phyloP scores from a whole-genome alignment of 768 basidiomycete genomes.

The Suillus occidentalis region DNA sequence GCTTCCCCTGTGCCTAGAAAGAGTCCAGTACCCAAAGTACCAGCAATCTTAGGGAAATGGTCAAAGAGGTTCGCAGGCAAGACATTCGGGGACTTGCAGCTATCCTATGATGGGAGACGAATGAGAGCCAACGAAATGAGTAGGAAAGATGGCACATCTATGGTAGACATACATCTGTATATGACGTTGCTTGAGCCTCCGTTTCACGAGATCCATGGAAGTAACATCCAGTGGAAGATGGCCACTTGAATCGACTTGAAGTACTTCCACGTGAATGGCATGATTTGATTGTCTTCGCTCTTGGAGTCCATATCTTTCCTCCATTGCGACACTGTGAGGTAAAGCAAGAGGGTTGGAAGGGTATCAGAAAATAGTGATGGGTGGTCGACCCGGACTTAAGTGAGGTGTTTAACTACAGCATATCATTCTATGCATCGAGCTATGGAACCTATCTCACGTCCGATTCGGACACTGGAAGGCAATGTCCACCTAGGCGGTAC shows the following conservation, averaged over 20 bases:
- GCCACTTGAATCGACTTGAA: not conserved
- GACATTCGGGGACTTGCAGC: slow-evolving; percentile 43
- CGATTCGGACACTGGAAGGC: not conserved
- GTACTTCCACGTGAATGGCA: not conserved
- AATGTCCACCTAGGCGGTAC: not conserved
- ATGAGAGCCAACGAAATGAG: not conserved
- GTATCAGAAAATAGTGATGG: not conserved
- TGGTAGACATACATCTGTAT: slow-evolving; percentile 61
- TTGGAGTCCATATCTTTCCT: not conserved
- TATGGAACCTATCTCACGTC: not conserved
- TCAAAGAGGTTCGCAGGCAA: not conserved
- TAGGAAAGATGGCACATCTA: not conserved
- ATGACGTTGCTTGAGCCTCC: slow-evolving; percentile 73
- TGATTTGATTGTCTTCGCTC: not conserved
- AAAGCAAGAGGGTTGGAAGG: not conserved
- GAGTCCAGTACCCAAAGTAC: slow-evolving; percentile 72
- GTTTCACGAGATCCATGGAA: slow-evolving; percentile 68
- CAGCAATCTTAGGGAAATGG: slow-evolving; percentile 50
- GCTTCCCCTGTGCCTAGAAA: slow-evolving; percentile 73
- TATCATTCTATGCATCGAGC: not conserved
- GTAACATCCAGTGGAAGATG: slow-evolving; percentile 38
- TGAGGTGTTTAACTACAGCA: not conserved
- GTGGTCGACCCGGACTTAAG: not conserved
- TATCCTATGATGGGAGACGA: slow-evolving; percentile 43
- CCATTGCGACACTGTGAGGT: not conserved